Evolutionary conservation across 352 stramenopile genomes (phyloP).

Genomic region (Phytophthora agathidicida): DNA sequence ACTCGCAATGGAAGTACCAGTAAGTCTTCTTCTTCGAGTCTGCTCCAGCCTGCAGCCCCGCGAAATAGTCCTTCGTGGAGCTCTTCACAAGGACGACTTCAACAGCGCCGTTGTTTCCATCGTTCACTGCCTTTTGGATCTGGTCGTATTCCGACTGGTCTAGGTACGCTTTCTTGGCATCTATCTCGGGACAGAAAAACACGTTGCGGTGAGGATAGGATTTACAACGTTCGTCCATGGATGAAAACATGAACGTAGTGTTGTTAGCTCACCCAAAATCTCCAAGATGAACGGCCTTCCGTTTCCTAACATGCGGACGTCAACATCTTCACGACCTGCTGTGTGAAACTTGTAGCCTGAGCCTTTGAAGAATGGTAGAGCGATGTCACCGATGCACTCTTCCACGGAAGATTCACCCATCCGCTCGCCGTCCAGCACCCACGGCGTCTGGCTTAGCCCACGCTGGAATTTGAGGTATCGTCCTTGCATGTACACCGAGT

Average conservation of each 20-base stretch:
- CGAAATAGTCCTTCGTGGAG: conserved; percentile 85
- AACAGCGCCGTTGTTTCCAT: conserved; percentile 73
- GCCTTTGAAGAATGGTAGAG: conserved; percentile 69
- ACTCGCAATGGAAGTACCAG: conserved; percentile 41
- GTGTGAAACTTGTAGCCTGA: conserved; percentile 95
- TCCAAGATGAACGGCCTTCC: conserved; percentile 93
- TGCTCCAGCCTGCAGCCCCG: conserved; percentile 73
- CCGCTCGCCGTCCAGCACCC: conserved; percentile 86
- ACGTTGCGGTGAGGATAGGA: conserved; percentile 18
- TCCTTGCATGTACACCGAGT: conserved; percentile 88
- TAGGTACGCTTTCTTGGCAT: conserved; percentile 82
- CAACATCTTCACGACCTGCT: conserved; percentile 96
- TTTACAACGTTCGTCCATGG: too few relatives aligned
- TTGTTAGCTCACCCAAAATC: conserved; percentile 51
- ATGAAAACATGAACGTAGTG: not conserved
- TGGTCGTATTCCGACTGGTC: conserved; percentile 49
- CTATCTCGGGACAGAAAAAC: conserved; percentile 37
- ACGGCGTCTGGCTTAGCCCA: conserved; percentile 91
- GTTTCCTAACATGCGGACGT: conserved; percentile 97
- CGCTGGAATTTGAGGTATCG: conserved; percentile 92
- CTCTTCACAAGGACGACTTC: conserved; percentile 82
- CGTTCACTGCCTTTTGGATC: conserved; percentile 72
- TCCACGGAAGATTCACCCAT: conserved; percentile 91
- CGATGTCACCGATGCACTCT: conserved; percentile 83
- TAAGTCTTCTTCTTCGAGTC: conserved; percentile 92